These are phyloP conservation scores for Cucumis melo DNA, from an alignment of 306 rosid genomes.

Conservation along the genomic window DNA sequence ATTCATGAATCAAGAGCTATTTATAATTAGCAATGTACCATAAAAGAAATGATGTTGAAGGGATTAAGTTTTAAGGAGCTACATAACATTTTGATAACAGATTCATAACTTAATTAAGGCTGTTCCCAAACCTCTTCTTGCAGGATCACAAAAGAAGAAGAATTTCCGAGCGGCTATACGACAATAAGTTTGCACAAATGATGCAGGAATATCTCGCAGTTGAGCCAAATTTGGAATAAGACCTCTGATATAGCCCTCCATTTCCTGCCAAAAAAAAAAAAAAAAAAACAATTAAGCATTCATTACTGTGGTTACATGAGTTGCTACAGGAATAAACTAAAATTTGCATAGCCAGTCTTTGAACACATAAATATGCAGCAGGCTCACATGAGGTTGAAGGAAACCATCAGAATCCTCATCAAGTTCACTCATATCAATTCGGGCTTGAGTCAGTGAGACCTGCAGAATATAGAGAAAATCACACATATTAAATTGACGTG, in stretches of 20 bases:
- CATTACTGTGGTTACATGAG: background rate
- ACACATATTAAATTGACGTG: background rate
- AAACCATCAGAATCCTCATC: slow-evolving; percentile 98
- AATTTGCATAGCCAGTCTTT: slow-evolving; percentile 5
- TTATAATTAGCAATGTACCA: background rate
- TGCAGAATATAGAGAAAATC: slow-evolving; percentile 20
- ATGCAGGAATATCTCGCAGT: slow-evolving; percentile 64
- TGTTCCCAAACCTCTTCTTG: slow-evolving; percentile 75
- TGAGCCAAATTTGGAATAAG: slow-evolving; percentile 96
- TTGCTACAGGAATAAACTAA: background rate
- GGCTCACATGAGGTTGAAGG: slow-evolving; percentile 70
- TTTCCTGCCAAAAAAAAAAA: slow-evolving; percentile 43
- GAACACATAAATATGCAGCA: slow-evolving; percentile 12
- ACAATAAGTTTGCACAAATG: slow-evolving; percentile 70
- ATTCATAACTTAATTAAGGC: background rate
- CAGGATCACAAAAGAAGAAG: slow-evolving; percentile 97
- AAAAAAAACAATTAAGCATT: background rate
- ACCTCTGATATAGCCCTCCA: slow-evolving; percentile 88
- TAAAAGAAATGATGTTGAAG: background rate
- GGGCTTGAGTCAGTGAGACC: slow-evolving; percentile 98
- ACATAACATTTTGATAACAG: background rate
- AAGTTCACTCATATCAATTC: slow-evolving; percentile 99
- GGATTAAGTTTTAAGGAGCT: background rate
- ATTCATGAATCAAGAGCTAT: background rate
- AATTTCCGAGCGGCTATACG: slow-evolving; percentile 95